Conservation (phyloP, 1,284 basidiomycete species). For the Marasmius sp. region DNA sequence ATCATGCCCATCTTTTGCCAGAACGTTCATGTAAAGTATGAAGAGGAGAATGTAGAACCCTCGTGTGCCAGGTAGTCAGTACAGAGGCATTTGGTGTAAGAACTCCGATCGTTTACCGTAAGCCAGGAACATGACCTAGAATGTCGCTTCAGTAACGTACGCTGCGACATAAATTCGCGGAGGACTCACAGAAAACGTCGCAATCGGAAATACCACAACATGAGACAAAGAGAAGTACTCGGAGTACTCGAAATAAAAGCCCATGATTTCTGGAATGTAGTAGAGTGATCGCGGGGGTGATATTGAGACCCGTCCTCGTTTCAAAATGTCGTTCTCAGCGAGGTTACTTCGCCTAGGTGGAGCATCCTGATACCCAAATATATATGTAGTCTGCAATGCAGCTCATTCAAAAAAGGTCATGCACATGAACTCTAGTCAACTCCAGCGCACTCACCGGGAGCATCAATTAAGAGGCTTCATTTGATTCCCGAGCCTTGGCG, state of each 20-base stretch:
- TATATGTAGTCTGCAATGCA: too few species aligned
- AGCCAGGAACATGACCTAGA: not conserved
- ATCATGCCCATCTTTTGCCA: not conserved
- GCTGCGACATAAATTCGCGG: not conserved
- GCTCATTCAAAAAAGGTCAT: too few species aligned
- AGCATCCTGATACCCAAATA: too few species aligned
- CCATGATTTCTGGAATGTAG: too few species aligned
- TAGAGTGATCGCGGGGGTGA: too few species aligned
- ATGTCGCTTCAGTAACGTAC: not conserved
- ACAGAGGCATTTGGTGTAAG: not conserved
- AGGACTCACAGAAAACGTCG: not conserved
- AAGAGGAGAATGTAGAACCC: not conserved
- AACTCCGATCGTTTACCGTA: not conserved
- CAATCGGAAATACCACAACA: not conserved
- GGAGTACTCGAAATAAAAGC: not conserved
- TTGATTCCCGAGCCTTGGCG: too few species aligned
- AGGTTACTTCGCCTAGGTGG: too few species aligned
- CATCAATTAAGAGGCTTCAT: too few species aligned
- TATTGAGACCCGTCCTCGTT: too few species aligned
- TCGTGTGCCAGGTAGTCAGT: not conserved
- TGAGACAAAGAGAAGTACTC: not conserved
- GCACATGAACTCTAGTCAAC: too few species aligned
- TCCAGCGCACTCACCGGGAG: too few species aligned
- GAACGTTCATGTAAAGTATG: not conserved
- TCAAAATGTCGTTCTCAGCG: too few species aligned